phyloP scores from a whole-genome alignment of 148 eudicot species.

The Fagopyrum homotropicum region DNA sequence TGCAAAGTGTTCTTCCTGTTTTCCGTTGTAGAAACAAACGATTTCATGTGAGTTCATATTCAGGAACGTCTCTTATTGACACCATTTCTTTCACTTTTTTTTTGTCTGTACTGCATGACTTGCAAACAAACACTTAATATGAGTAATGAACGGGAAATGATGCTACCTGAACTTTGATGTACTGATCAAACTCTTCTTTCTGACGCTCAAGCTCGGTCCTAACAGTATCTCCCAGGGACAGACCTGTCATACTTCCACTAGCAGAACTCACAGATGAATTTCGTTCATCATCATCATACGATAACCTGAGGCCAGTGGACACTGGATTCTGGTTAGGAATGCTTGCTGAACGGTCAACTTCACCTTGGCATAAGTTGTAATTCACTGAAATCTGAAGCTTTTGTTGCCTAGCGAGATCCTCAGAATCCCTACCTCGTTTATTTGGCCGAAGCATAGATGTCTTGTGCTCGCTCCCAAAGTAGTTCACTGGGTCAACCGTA shows the following conservation, averaged over 20 bases:
- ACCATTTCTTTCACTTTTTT: no score
- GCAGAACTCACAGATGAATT: slow-evolving; percentile 89
- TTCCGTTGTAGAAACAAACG: slow-evolving; percentile 4
- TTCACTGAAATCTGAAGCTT: slow-evolving; percentile 67
- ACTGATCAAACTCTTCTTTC: slow-evolving; percentile 71
- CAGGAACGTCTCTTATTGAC: no score
- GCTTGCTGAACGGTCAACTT: slow-evolving; percentile 47
- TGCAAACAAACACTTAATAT: no score
- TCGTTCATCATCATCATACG: slow-evolving; percentile 89
- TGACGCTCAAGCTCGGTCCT: slow-evolving; percentile 70
- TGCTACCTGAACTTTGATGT: slow-evolving; percentile 75
- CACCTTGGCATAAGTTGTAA: slow-evolving; percentile 44
- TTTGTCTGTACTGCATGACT: no score
- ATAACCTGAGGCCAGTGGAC: slow-evolving; percentile 82
- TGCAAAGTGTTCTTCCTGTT: slow-evolving; percentile 64
- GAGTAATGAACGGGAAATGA: background rate
- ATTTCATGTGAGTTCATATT: no score
- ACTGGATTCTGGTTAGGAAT: slow-evolving; percentile 65
- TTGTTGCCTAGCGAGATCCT: slow-evolving; percentile 53
- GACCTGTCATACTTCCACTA: slow-evolving; percentile 66
- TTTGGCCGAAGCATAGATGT: slow-evolving; percentile 41
- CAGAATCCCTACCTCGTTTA: slow-evolving; percentile 53
- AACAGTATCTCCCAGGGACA: slow-evolving; percentile 52
- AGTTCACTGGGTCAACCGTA: slow-evolving; percentile 60
- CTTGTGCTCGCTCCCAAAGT: slow-evolving; percentile 57